Evolutionary conservation across 768 basidiomycete genomes (phyloP).

Genomic region (Lepiota brunneoincarnata): DNA sequence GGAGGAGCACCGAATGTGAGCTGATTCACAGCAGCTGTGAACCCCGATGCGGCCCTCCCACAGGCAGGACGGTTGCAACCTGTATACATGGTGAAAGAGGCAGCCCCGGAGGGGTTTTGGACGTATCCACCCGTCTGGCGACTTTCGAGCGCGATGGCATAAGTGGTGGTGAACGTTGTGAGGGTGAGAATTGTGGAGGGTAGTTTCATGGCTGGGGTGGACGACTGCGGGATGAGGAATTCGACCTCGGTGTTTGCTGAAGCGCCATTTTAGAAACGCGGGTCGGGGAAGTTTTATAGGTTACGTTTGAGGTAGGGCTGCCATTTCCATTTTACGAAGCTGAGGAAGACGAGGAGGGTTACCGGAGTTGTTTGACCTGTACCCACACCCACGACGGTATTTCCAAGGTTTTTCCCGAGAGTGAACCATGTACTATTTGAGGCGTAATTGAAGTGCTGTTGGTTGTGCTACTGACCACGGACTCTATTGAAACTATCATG

Average conservation of each 20-base stretch:
- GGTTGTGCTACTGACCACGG: not conserved
- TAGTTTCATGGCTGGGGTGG: slow-evolving; percentile 19
- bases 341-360: not conserved
- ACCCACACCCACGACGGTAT: slow-evolving; percentile 4
- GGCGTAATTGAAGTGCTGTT: not conserved
- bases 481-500: not conserved
- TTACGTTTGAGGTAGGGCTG: not conserved
- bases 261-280: not conserved
- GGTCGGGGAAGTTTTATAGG: not conserved
- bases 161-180: slow-evolving; percentile 17
- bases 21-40: slow-evolving; percentile 56
- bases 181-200: slow-evolving; percentile 19
- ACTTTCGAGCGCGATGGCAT: slow-evolving; percentile 24
- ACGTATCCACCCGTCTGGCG: slow-evolving; percentile 50
- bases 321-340: not conserved
- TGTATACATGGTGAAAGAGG: slow-evolving; percentile 58
- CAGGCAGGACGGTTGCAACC: slow-evolving; percentile 55
- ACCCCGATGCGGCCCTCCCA: slow-evolving; percentile 46
- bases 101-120: slow-evolving; percentile 47
- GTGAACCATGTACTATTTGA: not conserved
- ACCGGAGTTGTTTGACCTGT: not conserved
- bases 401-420: slow-evolving; percentile 7
- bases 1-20: slow-evolving; percentile 51
- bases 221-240: not conserved
- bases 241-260: too few relatives aligned